These are phyloP conservation scores for Ceratocystis albifundus DNA, from an alignment of 2,329 filamentous ascomycete species.

Conservation along the genomic window DNA sequence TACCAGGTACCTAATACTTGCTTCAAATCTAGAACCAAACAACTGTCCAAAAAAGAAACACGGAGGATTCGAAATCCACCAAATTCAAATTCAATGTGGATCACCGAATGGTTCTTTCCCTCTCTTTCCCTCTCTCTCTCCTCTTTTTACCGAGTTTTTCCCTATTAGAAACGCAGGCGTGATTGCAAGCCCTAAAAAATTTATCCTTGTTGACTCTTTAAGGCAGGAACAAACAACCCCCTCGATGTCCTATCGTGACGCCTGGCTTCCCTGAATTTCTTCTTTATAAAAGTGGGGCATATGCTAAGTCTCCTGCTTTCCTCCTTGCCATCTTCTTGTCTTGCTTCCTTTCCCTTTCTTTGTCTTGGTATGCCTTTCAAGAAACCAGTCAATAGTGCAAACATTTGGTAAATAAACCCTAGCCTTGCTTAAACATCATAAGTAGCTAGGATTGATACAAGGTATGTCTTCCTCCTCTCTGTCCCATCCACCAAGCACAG, in stretches of 20 bases:
- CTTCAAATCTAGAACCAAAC: neutral
- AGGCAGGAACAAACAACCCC: no score
- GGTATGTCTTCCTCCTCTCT: no score
- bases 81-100: constrained; percentile 11
- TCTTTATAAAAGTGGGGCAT: neutral
- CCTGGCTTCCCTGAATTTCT: no score
- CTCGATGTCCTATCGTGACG: no score
- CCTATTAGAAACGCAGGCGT: no score
- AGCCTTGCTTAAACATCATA: neutral
- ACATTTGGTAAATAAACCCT: constrained; percentile 1
- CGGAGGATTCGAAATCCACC: neutral
- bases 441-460: neutral
- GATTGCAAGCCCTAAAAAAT: no score
- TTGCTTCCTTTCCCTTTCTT: neutral
- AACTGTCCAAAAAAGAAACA: neutral
- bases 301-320: neutral
- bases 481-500: no score
- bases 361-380: neutral
- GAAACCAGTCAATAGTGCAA: neutral
- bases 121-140: neutral
- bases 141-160: neutral
- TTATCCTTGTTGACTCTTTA: no score
- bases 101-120: neutral
- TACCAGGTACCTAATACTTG: neutral
- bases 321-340: neutral